Evolutionary conservation across 768 basidiomycete genomes (phyloP), one percentile per base, ranked within the genome.

Genomic region (Cystobasidium tubakii): DNA sequence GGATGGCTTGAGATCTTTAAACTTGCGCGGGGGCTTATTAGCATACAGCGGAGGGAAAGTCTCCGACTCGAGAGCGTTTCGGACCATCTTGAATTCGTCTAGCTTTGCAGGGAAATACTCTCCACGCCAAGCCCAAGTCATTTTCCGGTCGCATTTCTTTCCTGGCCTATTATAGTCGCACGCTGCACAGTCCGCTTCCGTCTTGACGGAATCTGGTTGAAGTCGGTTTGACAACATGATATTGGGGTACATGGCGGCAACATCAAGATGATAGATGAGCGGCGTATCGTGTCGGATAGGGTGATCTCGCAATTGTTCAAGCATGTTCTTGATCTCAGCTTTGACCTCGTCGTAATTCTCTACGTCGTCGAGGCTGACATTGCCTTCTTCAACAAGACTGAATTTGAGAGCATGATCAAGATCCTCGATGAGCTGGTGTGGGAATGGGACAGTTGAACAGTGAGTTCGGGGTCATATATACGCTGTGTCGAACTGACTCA

Each of bases 151-250:
- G 81, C 96, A 99, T 13, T 87, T 86, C 83, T 99, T 99, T 25
- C 91, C 92, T 0, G 96, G 94, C 10, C 94, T 87, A 78, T 99
- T 99, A 81, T 89, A 98, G 82, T 99, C 96, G 82, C 96, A 99
- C 1, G 97, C 93, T 0, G 96, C 96, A 79, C 96, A 99, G 21
- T 89, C 89, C 23, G 95, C 88, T 81, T 98, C 96, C 79, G 94
- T 92, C 12, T 97, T 89, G 83, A 98, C 90, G 1, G 96, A 96
- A 82, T 99, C 96, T 1, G 96, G 96, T 78, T 99, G 96, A 1
- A 99, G 85, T 39, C 96, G 91, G 80, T 99, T 99, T 21, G 94
- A 97, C 84, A 99, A 88, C 96, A 99, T 99, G 86, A 99, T 98
- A 82, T 98, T 99, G 72, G 96, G 96, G 81, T 99, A 98, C 96